Evolutionary conservation across 176 grass and related monocot species (phyloP), one percentile per base, ranked within the genome.

Genomic region (Eleusine coracana): DNA sequence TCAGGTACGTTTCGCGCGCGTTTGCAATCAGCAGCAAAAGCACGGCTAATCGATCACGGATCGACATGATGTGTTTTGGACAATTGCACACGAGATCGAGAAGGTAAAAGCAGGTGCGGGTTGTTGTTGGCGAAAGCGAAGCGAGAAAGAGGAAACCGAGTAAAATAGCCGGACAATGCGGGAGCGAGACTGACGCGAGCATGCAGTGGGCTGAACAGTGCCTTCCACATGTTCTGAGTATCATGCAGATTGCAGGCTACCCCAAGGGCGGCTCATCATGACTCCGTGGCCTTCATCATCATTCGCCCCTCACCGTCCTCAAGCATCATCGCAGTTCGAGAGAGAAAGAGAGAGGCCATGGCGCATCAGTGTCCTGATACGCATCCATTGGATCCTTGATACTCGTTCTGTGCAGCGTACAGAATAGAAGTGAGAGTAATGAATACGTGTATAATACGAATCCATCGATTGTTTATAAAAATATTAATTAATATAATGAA

Each of bases 251-350:
- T 39, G 28, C 17, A 6, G 56, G 12, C 45, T 25, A n/a, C n/a
- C 21, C 27, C 9, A 8, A 36, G 21, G 21, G 14, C 13, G 29
- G 3, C 50, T 59, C 80, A 66, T 78, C 74, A 88, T 88, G 64
- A 54, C 17, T 17, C 80, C 86, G 14, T 71, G 65, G 65, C 44
- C 40, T 6, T 10, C 50, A 27, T 61, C 65, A 82, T 77, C 64
- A 83, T 87, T 87, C 62, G 21, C 72, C 37, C 72, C 40, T 69
- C 85, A 37, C 60, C 21, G 21, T n/a, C 50, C 75, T 34, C 55
- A 13, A 12, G 46, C 66, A 45, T 44, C 67, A 80, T 72, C 70
- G 44, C 78, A 52, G 50, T 52, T 52, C 50, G 12, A 7, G 46
- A 52, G 46, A 38, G 46, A 51, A 31, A 68, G 40, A 62, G 6